Evolutionary conservation across 2,329 filamentous ascomycete species (phyloP).

Genomic region (Ascochyta rabiei): DNA sequence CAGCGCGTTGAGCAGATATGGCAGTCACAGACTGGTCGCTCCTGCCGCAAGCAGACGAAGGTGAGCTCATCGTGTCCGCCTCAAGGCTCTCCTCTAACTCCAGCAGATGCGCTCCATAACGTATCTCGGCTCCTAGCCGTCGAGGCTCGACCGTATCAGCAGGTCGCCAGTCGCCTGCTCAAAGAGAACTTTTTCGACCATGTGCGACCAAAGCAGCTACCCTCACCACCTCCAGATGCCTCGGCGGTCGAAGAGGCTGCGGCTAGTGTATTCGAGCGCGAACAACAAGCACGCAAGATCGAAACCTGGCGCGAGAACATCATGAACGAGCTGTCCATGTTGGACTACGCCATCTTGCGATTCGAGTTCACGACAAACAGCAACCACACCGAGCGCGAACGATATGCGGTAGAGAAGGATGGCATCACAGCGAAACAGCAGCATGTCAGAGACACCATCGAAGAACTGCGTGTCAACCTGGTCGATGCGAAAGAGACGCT

Average conservation of each 20-base stretch:
- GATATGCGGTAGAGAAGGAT: slow-evolving; percentile 80
- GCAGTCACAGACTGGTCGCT: slow-evolving; percentile 62
- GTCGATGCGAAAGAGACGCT: slow-evolving; percentile 70
- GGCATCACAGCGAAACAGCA: slow-evolving; percentile 81
- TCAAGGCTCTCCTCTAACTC: slow-evolving; percentile 1
- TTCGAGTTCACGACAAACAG: slow-evolving; percentile 86
- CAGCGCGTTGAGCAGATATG: slow-evolving; percentile 47
- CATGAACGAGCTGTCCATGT: slow-evolving; percentile 84
- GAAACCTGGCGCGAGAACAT: slow-evolving; percentile 81
- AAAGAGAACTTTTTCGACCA: slow-evolving; percentile 69
- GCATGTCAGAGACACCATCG: slow-evolving; percentile 75
- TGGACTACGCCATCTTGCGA: slow-evolving; percentile 84
- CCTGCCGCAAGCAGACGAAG: slow-evolving; percentile 75
- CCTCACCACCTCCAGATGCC: slow-evolving; percentile 71
- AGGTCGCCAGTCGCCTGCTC: slow-evolving; percentile 81
- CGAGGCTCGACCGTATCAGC: slow-evolving; percentile 90
- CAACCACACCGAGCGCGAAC: slow-evolving; percentile 80
- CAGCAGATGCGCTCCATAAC: slow-evolving; percentile 79
- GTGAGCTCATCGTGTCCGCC: slow-evolving; percentile 25
- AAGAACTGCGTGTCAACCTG: slow-evolving; percentile 73
- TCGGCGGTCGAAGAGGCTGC: slow-evolving; percentile 54
- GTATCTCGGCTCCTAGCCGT: slow-evolving; percentile 79
- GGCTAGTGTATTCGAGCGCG: slow-evolving; percentile 52
- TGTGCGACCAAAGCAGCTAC: slow-evolving; percentile 60
- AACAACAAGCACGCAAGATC: slow-evolving; percentile 62